phyloP scores from a whole-genome alignment of 371 early-diverging fungal species.

The Mortierella sp. region DNA sequence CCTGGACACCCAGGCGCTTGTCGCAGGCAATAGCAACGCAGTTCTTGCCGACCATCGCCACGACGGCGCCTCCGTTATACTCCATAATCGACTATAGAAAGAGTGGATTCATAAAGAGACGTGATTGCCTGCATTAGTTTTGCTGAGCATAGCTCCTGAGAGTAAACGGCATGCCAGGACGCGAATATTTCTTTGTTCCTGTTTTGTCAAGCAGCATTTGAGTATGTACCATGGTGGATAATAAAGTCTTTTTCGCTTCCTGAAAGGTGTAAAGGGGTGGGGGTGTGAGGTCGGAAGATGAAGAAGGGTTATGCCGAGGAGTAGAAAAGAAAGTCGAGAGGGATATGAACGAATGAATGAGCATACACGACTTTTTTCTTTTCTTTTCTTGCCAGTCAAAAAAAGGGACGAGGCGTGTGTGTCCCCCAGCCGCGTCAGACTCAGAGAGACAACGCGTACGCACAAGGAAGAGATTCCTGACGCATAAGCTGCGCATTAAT shows the following conservation, averaged over 20 bases:
- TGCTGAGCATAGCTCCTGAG: background rate
- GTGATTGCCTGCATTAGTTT: conserved; percentile 3
- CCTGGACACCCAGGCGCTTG: conserved; percentile 92
- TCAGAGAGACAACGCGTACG: background rate
- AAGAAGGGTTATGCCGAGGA: background rate
- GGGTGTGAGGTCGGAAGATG: background rate
- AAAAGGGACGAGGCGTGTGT: conserved; percentile 14
- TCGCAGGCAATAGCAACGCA: conserved; percentile 99
- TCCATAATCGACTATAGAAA: conserved; percentile 79
- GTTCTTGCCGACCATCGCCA: conserved; percentile 99
- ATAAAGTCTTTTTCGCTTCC: background rate
- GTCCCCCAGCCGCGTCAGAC: conserved; percentile 11
- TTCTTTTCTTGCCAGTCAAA: background rate
- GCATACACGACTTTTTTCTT: background rate
- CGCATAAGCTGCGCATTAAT: background rate
- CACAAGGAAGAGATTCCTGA: conserved; percentile 2
- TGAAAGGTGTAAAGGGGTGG: background rate
- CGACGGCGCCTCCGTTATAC: conserved; percentile 96
- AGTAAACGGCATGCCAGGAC: background rate
- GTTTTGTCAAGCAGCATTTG: background rate
- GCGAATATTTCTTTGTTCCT: conserved; percentile 9
- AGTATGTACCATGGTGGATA: background rate
- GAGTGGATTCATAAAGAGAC: background rate
- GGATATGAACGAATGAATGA: background rate
- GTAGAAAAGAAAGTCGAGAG: background rate